Base-by-base conservation (phyloP, 75 land plant species). In the Cupressus sempervirens region DNA sequence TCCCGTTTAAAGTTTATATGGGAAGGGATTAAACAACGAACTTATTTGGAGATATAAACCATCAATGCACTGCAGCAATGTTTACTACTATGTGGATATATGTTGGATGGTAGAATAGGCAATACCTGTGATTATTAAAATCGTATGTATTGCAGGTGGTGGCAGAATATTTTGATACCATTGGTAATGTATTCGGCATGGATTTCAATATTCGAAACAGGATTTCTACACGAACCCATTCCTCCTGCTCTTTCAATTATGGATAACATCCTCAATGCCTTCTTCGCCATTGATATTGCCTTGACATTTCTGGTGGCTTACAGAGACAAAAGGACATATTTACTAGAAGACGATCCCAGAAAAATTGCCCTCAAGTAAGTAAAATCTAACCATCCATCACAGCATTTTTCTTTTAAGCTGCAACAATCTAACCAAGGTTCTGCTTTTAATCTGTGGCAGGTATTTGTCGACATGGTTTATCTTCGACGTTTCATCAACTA, bases 221-320 rank as follows among this genome's bases (percentile, higher is more conserved):
- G 87, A 40, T 94, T 94, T 85, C 34, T 87, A 1, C 29, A 58
- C 3, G 26, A 83, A 35, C 32, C 68, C 56, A 76, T 83, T 30
- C 82, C 53, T 0, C 79, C 65, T 15, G 35, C 62, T 30, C 88
- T 93, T 10, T 53, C 88, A 20, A 54, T 88, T n/a, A 30, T 82
- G 0, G 96, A 94, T 70, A 90, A 88, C 32, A 56, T 94, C n/a
- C 87, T 93, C 70, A 88, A 94, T 84, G 88, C 52, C 32, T 86
- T 94, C 41, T 94, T 94, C 41, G 88, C 94, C 82, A 84, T 92
- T 52, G 95, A 94, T 53, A 94, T 94, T 56, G 56, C 85, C 18
- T 83, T 94, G 76, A 93, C 94, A 23, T 94, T 94, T 83, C 87
- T 91, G 75, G 90, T 93, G 29, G 96, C 96, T 11, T 94, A 91